Base-by-base conservation (phyloP, 805 yeast genomes). In the Saccharomycopsis capsularis region DNA sequence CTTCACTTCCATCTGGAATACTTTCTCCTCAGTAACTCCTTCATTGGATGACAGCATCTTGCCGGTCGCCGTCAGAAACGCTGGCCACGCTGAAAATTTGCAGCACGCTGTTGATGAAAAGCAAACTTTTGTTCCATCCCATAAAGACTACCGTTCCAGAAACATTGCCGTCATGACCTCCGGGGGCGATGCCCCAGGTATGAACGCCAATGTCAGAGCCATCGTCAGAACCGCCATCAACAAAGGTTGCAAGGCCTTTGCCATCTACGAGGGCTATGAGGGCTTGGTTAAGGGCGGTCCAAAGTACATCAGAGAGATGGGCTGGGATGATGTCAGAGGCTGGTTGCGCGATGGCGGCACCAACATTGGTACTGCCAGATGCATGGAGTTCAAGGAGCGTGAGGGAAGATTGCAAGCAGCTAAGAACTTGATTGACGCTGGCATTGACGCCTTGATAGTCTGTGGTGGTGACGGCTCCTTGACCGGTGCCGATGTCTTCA, bases 381-480 rank as follows among this genome's bases (percentile, higher is more conserved):
- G 85, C 61, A 70, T 64, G 63, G 85, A 74, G 55, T 84, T 84
- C 64, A 73, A 76, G 58, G 83, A 82, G 60, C 67, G 86, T 44
- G 67, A 68, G 56, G 91, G 91, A 36, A 68, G 91, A 58, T 64
- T 83, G 43, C 56, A 64, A 42, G 89, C 79, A 34, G 82, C 85
- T 48, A 69, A 74, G 57, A 80, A 84, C 64, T 69, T 84, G 76
- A 75, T 84, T 56, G 73, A 65, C 40, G 76, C 80, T 29, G 90
- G 90, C 48, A 83, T 84, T 50, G 89, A 84, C 63, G 90, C 88
- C 2, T 68, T 84, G 55, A 75, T 84, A 55, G 90, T 84, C 18
- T 81, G 88, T 66, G 91, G 91, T 56, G 91, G 91, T 62, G 91
- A 84, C 62, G 91, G 91, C 46, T 82, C 89, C 1, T 69, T 84